Base-by-base conservation (phyloP, 768 basidiomycete species). In the Candolleomyces eurysporus region DNA sequence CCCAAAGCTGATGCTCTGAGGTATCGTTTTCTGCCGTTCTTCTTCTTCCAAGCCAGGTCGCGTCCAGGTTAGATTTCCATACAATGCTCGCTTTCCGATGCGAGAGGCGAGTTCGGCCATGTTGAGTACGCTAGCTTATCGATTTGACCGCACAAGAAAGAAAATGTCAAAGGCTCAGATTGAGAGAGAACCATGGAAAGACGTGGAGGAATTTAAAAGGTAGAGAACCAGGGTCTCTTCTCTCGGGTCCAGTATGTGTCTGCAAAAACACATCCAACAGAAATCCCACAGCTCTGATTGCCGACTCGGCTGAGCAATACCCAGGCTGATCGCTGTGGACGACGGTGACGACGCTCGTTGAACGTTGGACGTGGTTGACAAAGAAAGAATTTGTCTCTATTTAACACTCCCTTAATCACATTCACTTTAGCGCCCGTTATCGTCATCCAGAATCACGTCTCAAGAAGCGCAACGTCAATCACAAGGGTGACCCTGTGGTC, bases 231-330 rank as follows among this genome's bases (percentile, higher is more conserved):
- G 42, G 42, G 26, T 26, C 26, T 26, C 26, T 26, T 26, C 26
- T 26, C 26, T n/a, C 42, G 42, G n/a, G 42, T 32, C 21, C 14
- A 49, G 31, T 7, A 14, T 52, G 51, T n/a, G 10, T 9, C 53
- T 11, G 6, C 22, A 9, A 22, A 55, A 13, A 17, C 53, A 22
- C 32, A 14, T 26, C 2, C 53, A 39, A 31, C 5, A 10, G 17
- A 55, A 55, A 55, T 55, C 53, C 53, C 53, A 55, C 53, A 55
- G 10, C 32, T 11, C 32, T 55, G 48, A 49, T 49, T 22, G 48
- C 48, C 48, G 48, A 11, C n/a, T 6, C 13, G 48, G 16, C 48
- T 49, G 42, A 49, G 48, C 48, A 49, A 10, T 49, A 49, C 5
- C n/a, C 14, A 49, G 21, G 48, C 21, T n/a, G 48, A 13, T 49